Evolutionary conservation across 345 rosid species (phyloP), one percentile per base, ranked within the genome.

Genomic region (Melastoma malabathricum): DNA sequence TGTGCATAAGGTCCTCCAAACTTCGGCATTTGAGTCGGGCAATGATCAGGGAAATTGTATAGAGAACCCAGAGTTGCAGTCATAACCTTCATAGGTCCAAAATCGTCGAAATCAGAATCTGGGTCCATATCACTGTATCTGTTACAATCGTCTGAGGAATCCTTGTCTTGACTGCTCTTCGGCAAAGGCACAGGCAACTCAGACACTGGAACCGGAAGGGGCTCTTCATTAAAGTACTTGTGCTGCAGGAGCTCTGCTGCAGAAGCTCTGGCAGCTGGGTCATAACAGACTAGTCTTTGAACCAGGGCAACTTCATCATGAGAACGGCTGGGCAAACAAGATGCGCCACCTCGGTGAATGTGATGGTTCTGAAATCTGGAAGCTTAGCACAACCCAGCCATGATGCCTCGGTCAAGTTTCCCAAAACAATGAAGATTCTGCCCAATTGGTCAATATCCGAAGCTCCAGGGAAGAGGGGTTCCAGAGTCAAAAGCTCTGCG

Each of bases 371-470:
- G 65, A 79, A 87, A 59, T 83, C 95, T 2, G 98, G 88, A 64
- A 92, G 97, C 31, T 80, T 56, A 13, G 62, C 54, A 69, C 97
- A 88, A 23, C 75, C 84, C 3, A 76, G 69, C 95, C 93, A 87
- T 48, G 77, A 81, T 57, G 79, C 80, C 64, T 84, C 95, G 1
- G 75, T 77, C 55, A 92, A 64, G 60, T 82, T 92, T 39, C 98
- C 97, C 52, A 92, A 52, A 44, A 77, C 79, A 20, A 44, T 72
- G 59, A 86, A 72, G 31, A 92, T 72, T 63, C 78, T 75, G 53
- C 85, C 62, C 20, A 92, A 75, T 66, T 92, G 98, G 61, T 88
- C 97, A 17, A 92, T 88, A 67, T 92, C 95, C 18, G 97, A 92
- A 22, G 59, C 55, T 61, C 97, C 94, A 0, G 95, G 95, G 47